Evolutionary conservation across 352 stramenopile genomes (phyloP).

Genomic region (Globisporangium polare): DNA sequence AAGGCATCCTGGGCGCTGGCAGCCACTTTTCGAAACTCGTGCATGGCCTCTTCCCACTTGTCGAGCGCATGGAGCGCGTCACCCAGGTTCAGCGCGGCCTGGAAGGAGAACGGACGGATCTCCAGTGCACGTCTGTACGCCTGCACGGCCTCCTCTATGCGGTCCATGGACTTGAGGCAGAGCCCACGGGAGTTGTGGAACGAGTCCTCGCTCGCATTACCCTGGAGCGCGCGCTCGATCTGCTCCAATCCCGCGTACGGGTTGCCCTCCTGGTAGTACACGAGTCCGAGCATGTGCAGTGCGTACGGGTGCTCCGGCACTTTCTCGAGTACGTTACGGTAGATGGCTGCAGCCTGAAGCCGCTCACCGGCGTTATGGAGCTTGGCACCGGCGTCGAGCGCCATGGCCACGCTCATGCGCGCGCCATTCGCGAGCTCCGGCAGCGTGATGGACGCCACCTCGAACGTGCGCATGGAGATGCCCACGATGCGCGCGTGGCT

Average conservation of each 20-base stretch:
- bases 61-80: constrained; percentile 34
- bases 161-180: constrained; percentile 38
- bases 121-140: constrained; percentile 48
- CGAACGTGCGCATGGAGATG: constrained; percentile 61
- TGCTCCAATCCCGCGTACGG: constrained; percentile 24
- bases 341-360: constrained; percentile 34
- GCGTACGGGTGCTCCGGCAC: constrained; percentile 43
- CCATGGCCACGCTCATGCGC: constrained; percentile 39
- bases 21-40: constrained; percentile 48
- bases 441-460: constrained; percentile 43
- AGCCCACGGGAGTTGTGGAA: constrained; percentile 56
- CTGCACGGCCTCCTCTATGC: constrained; percentile 38
- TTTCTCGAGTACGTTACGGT: constrained; percentile 42
- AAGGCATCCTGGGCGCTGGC: constrained; percentile 2
- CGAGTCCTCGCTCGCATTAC: constrained; percentile 39
- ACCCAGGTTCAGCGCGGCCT: constrained; percentile 53
- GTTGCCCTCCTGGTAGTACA: constrained; percentile 40
- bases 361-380: constrained; percentile 34
- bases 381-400: constrained; percentile 35
- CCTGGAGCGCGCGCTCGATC: constrained; percentile 36
- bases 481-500: constrained; percentile 43
- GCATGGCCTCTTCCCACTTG: constrained; percentile 56
- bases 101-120: constrained; percentile 36
- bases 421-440: constrained; percentile 6
- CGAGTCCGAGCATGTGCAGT: constrained; percentile 48